A percentile compares a stretch with the other conserved stretches of the same genome.
Conservation (phyloP, 805 yeast species). For the Ogataea paraovalis region DNA sequence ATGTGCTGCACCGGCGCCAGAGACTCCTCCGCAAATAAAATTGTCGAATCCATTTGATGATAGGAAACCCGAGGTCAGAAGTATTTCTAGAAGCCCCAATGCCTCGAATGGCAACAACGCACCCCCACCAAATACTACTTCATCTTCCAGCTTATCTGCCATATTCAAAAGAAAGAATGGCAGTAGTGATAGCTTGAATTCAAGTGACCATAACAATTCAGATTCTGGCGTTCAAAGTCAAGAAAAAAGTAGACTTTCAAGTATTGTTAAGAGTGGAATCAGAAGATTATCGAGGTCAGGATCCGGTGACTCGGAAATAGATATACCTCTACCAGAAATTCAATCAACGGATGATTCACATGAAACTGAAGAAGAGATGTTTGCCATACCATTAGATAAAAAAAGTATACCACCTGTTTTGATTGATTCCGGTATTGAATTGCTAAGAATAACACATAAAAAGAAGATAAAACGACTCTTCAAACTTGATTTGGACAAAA, state of each 20-base stretch:
- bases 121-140: not conserved
- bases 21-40: not conserved
- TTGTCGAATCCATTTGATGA: not conserved
- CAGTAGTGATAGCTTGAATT: constrained; percentile 8
- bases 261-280: constrained; percentile 11
- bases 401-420: constrained; percentile 41
- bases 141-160: not conserved
- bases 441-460: constrained; percentile 66
- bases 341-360: not conserved
- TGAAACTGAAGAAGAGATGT: constrained; percentile 11
- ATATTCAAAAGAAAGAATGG: constrained; percentile 4
- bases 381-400: constrained; percentile 20
- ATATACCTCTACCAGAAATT: constrained; percentile 2
- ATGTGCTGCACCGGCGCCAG: not conserved
- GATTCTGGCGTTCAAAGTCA: constrained; percentile 5
- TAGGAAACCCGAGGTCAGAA: not conserved
- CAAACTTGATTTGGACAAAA: constrained; percentile 50
- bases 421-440: constrained; percentile 54
- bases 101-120: not conserved
- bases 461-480: constrained; percentile 60
- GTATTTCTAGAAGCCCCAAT: not conserved
- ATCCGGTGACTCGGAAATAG: constrained; percentile 15
- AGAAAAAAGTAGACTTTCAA: constrained; percentile 7
- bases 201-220: constrained; percentile 10
- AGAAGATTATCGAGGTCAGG: constrained; percentile 13